Percentiles rank a stretch among this genome's conserved stretches.
These are phyloP conservation scores for Blastomyces percursus DNA, from an alignment of 2,329 filamentous ascomycete species.

Conservation along the genomic window DNA sequence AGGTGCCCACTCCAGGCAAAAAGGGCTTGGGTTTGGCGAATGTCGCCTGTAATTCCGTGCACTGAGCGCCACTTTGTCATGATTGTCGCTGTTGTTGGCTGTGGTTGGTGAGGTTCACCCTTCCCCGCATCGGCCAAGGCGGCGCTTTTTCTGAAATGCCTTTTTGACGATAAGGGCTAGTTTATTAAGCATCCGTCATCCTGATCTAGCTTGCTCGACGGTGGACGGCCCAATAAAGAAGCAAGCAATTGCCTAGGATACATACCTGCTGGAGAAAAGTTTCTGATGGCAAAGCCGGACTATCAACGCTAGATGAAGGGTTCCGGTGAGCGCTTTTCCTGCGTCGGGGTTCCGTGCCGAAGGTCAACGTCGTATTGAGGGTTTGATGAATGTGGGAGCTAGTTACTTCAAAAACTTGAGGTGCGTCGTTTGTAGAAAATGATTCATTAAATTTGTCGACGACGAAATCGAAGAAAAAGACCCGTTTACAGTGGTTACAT, in stretches of 20 bases:
- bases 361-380: background rate
- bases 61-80: no score
- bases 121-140: background rate
- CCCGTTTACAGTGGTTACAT: no score
- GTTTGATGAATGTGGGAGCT: background rate
- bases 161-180: background rate
- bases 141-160: background rate
- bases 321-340: background rate
- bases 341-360: background rate
- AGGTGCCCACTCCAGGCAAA: no score
- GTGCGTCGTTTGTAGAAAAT: background rate
- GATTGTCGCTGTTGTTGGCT: background rate
- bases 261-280: background rate
- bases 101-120: background rate
- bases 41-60: no score
- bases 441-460: no score
- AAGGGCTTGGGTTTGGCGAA: no score
- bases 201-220: background rate
- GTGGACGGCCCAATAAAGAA: background rate
- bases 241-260: background rate
- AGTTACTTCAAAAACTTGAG: background rate
- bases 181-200: background rate
- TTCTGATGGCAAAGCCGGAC: background rate
- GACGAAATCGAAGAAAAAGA: no score
- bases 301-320: background rate